These are phyloP conservation scores for Pseudopyrenochaeta lycopersici DNA, from an alignment of 2,329 filamentous ascomycete genomes.

Conservation along the genomic window DNA sequence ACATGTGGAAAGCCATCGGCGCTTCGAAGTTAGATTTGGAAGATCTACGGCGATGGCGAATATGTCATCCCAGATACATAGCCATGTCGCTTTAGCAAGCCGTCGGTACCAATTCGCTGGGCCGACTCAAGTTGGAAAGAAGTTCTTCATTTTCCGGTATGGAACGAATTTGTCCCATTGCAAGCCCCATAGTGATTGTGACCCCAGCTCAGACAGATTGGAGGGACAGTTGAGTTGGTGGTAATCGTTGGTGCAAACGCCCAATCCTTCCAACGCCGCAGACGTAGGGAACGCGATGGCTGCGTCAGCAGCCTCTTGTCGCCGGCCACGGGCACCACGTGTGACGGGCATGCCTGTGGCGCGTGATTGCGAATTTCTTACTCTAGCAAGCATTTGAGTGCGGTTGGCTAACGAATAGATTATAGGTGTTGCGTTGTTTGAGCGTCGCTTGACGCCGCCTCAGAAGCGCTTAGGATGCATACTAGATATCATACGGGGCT, in stretches of 20 bases:
- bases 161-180: not conserved
- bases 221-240: not conserved
- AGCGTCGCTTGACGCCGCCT: too few relatives aligned
- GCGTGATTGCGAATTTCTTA: not conserved
- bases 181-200: not conserved
- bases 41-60: not conserved
- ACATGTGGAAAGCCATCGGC: not conserved
- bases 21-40: too few relatives aligned
- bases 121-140: too few relatives aligned
- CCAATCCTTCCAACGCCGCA: slow-evolving; percentile 9
- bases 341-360: slow-evolving; percentile 4
- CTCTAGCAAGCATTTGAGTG: not conserved
- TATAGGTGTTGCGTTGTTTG: not conserved
- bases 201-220: not conserved
- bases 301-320: slow-evolving; percentile 8
- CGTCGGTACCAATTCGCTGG: too few relatives aligned
- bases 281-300: slow-evolving; percentile 1
- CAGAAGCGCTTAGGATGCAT: too few relatives aligned
- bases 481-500: too few relatives aligned
- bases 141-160: too few relatives aligned
- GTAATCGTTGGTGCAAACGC: not conserved
- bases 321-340: slow-evolving; percentile 3
- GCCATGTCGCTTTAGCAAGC: too few relatives aligned
- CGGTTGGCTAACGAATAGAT: not conserved
- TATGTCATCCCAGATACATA: too few relatives aligned